Conservation (phyloP, 2,329 filamentous ascomycete species). For the Akanthomyces lecanii region DNA sequence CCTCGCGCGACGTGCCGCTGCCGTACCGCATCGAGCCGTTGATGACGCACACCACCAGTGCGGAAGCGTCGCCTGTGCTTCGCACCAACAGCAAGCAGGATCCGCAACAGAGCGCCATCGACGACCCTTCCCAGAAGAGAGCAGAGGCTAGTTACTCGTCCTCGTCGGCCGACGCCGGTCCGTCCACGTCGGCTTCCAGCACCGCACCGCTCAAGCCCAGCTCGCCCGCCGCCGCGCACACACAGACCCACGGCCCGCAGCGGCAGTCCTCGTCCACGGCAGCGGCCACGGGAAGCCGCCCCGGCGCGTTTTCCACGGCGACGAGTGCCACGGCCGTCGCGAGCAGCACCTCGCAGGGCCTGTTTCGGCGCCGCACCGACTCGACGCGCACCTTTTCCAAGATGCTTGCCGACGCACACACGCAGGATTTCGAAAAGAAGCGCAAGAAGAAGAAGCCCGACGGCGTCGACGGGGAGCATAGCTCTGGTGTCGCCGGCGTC, state of each 20-base stretch:
- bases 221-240: neutral
- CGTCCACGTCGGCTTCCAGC: neutral
- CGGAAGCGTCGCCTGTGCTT: constrained; percentile 26
- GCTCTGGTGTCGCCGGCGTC: constrained; percentile 17
- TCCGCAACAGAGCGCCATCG: constrained; percentile 17
- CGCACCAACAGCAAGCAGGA: constrained; percentile 19
- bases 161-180: neutral
- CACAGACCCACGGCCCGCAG: neutral
- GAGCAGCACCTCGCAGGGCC: constrained; percentile 19
- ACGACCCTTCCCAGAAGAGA: neutral
- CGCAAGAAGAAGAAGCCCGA: constrained; percentile 32
- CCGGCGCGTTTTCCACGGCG: constrained; percentile 12
- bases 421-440: constrained; percentile 86
- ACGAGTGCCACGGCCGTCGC: constrained; percentile 23
- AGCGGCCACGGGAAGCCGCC: neutral
- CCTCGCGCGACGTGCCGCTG: constrained; percentile 79
- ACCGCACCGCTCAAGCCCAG: neutral
- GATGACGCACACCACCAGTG: constrained; percentile 36
- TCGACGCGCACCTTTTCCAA: constrained; percentile 44
- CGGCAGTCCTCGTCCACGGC: neutral
- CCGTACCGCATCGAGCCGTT: constrained; percentile 65
- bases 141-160: neutral
- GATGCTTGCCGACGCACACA: constrained; percentile 79
- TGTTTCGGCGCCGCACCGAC: constrained; percentile 31
- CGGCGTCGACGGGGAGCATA: neutral